Percentiles rank a stretch among this genome's conserved stretches.
Evolutionary conservation across 2,329 filamentous ascomycete genomes (phyloP).

Genomic region (Ilyonectria sp.): DNA sequence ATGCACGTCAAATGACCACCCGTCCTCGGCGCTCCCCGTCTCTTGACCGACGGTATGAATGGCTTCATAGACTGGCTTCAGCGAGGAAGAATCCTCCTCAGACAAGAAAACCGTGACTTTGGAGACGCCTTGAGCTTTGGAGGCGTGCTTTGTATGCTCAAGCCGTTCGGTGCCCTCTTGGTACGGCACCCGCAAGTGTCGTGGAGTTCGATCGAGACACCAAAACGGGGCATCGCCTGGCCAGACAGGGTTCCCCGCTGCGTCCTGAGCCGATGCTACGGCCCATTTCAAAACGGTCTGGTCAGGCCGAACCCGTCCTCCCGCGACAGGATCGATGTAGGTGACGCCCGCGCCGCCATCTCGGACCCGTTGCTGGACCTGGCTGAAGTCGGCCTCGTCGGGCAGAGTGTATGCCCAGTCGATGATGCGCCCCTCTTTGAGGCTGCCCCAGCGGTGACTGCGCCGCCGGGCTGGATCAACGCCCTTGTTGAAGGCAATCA

Average conservation of each 20-base stretch:
- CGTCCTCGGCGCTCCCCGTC: background rate
- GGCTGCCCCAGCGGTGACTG: slow-evolving; percentile 72
- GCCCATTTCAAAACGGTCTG: slow-evolving; percentile 72
- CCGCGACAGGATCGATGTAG: slow-evolving; percentile 65
- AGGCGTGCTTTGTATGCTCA: slow-evolving; percentile 61
- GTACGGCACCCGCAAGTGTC: slow-evolving; percentile 69
- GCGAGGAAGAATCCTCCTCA: slow-evolving; percentile 33
- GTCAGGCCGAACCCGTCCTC: slow-evolving; percentile 70
- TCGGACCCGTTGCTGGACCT: slow-evolving; percentile 55
- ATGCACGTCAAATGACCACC: slow-evolving; percentile 40
- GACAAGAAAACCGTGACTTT: slow-evolving; percentile 57
- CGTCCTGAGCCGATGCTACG: slow-evolving; percentile 61
- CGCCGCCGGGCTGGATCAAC: slow-evolving; percentile 56
- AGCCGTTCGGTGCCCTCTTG: slow-evolving; percentile 35
- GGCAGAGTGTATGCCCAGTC: slow-evolving; percentile 72
- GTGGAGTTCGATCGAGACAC: slow-evolving; percentile 74
- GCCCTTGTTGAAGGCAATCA: slow-evolving; percentile 73
- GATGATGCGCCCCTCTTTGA: slow-evolving; percentile 65
- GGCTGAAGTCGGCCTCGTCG: slow-evolving; percentile 53
- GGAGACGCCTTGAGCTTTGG: slow-evolving; percentile 66
- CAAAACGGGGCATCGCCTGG: slow-evolving; percentile 74
- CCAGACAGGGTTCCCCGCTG: slow-evolving; percentile 44
- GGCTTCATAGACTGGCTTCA: slow-evolving; percentile 47
- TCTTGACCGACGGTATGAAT: slow-evolving; percentile 40
- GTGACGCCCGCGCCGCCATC: slow-evolving; percentile 52